Conservation (phyloP, 805 yeast genomes). For the Vanderwaltozyma yarrowii region DNA sequence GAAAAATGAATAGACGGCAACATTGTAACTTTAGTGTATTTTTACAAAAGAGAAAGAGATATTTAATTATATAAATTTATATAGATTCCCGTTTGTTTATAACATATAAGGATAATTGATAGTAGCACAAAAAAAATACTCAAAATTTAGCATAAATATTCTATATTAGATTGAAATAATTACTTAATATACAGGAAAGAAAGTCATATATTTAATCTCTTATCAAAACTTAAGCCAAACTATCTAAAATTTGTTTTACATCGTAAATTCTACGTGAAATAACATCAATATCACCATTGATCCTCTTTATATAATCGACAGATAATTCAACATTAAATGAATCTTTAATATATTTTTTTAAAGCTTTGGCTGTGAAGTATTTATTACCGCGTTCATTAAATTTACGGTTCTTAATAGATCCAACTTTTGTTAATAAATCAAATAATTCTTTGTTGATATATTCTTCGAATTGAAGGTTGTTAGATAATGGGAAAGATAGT, state of each 20-base stretch:
- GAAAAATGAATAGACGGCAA: constrained; percentile 1
- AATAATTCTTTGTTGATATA: constrained; percentile 14
- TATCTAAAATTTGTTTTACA: constrained; percentile 21
- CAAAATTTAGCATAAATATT: no score
- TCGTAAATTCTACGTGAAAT: constrained; percentile 21
- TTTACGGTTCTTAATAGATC: constrained; percentile 18
- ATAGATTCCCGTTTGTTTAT: no score
- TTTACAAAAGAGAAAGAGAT: not conserved
- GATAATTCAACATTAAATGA: constrained; percentile 31
- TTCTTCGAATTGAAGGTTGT: constrained; percentile 17
- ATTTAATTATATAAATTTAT: no score
- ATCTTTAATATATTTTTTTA: constrained; percentile 25
- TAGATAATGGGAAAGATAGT: constrained; percentile 35
- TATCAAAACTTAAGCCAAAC: constrained; percentile 9
- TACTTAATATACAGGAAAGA: constrained; percentile 1
- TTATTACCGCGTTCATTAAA: constrained; percentile 15
- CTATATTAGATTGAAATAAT: no score
- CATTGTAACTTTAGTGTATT: no score
- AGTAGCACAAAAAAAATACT: no score
- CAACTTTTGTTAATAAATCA: constrained; percentile 12
- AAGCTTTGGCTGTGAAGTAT: constrained; percentile 14
- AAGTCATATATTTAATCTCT: not conserved
- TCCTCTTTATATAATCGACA: constrained; percentile 23
- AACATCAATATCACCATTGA: constrained; percentile 22
- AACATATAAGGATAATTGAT: no score